These are phyloP conservation scores for Kazachstania sp. DNA, from an alignment of 1,139 yeast genomes.

Conservation along the genomic window DNA sequence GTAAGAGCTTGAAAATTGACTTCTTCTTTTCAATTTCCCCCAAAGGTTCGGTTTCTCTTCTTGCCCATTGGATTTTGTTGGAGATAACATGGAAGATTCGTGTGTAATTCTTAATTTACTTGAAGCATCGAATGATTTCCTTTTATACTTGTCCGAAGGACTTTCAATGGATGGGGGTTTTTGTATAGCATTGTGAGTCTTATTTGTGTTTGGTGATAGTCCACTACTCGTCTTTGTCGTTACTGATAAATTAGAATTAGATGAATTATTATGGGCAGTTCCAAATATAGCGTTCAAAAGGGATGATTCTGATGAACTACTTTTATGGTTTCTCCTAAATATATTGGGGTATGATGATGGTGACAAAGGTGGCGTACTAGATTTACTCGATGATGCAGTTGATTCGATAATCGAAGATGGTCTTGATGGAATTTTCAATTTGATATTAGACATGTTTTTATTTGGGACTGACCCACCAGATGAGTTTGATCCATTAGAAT, in stretches of 20 bases:
- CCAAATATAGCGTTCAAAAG: conserved; percentile 32
- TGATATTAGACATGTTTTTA: conserved; percentile 15
- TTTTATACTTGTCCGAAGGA: neutral
- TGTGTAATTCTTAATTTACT: conserved; percentile 1
- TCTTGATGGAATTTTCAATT: conserved; percentile 34
- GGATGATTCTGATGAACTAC: conserved; percentile 50
- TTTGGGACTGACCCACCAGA: conserved; percentile 14
- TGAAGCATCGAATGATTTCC: neutral
- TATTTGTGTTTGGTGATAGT: neutral
- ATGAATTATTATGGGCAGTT: conserved; percentile 6
- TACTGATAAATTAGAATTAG: conserved; percentile 1
- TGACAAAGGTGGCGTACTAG: conserved; percentile 36
- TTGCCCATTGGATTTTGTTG: conserved; percentile 8
- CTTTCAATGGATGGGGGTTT: neutral
- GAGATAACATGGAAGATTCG: conserved; percentile 6
- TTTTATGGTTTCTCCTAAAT: conserved; percentile 51
- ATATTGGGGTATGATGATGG: conserved; percentile 35
- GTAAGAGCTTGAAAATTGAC: conserved; percentile 13
- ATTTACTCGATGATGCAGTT: conserved; percentile 31
- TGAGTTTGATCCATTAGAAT: neutral
- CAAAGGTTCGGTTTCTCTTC: conserved; percentile 26
- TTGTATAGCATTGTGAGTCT: neutral
- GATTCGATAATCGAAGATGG: conserved; percentile 50
- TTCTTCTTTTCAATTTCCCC: conserved; percentile 26
- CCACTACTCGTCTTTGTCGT: neutral